These are phyloP conservation scores for Chlorella vulgaris DNA, from an alignment of 139 green algal species.

Conservation along the genomic window DNA sequence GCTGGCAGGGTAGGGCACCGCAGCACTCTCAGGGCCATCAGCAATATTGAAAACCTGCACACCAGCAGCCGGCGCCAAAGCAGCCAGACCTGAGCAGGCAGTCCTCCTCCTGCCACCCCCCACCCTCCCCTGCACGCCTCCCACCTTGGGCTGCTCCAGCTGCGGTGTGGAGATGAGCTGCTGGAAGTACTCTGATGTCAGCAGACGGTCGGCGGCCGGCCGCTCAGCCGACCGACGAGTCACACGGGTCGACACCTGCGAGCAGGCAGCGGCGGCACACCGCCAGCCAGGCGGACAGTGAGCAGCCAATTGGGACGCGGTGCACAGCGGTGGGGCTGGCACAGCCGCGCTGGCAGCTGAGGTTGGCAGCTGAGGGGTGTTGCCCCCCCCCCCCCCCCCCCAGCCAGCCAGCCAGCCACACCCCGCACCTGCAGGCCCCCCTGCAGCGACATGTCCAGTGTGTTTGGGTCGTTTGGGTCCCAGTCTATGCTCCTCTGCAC, in stretches of 20 bases:
- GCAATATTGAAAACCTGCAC: too few relatives aligned
- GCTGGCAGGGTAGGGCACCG: too few relatives aligned
- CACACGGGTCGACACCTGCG: conserved; percentile 58
- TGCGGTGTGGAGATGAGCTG: conserved; percentile 43
- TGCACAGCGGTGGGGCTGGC: too few relatives aligned
- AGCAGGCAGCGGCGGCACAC: background rate
- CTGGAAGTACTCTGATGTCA: conserved; percentile 80
- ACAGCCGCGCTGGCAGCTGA: too few relatives aligned
- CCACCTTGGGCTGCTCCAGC: conserved; percentile 38
- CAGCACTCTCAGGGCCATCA: too few relatives aligned
- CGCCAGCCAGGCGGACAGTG: background rate
- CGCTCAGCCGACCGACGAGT: conserved; percentile 53
- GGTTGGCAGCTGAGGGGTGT: background rate
- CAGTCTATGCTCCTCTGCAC: conserved; percentile 63
- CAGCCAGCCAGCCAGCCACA: background rate
- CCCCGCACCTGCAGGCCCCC: conserved; percentile 34
- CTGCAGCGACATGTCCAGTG: conserved; percentile 58
- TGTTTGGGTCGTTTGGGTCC: conserved; percentile 76
- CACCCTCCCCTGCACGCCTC: background rate
- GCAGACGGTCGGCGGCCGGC: conserved; percentile 50
- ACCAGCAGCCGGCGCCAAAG: background rate
- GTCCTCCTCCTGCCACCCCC: background rate
- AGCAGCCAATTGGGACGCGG: background rate
- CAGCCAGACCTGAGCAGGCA: background rate
- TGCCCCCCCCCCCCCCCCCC: too few relatives aligned